Evolutionary conservation across 306 rosid genomes (phyloP), one percentile per base, ranked within the genome.

Genomic region (Vachellia pachyceras): DNA sequence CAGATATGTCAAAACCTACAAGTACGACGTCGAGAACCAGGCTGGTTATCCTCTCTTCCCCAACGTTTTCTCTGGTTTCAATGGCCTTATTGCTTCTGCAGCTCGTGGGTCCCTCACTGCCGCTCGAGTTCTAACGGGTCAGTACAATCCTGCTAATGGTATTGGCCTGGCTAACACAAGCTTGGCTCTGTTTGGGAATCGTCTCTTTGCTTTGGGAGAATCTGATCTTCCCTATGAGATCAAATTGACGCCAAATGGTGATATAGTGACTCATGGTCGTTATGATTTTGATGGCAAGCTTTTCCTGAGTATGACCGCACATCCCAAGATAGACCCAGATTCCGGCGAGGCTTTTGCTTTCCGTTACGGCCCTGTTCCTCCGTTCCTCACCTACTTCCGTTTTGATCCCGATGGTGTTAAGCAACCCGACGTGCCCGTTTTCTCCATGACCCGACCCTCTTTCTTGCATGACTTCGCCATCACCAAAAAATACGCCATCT

Each of bases 121-220:
- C 0, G 96, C 92, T 1, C 82, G 99, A 18, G 14, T 95, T 3
- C 3, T 86, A 1, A 22, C 90, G 0, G 98, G 99, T 3, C 93
- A 91, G 5, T 90, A 23, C 69, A 84, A 89, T n/a, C 97, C 89
- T 0, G 10, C 39, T 0, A 95, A 95, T 25, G 99, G 99, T 67
- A 87, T 95, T 63, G 99, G 99, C 1, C 76, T 85, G 0, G 99
- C 99, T 0, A 95, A 95, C 88, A 95, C 98, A 0, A 90, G 96
- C 15, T 72, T 95, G 40, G 90, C 97, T 23, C 77, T 87, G 22
- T 88, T 95, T 20, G 96, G 88, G 6, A 81, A 80, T 41, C 83
- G 86, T 8, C 93, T 93, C 3, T 89, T 82, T 33, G 99, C 98
- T 0, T 41, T 95, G 0, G 97, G 98, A 5, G 99, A 95, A 76